Evolutionary conservation across 371 early-diverging fungal genomes (phyloP), one percentile per base, ranked within the genome.

Genomic region (Mucor velutinosus): DNA sequence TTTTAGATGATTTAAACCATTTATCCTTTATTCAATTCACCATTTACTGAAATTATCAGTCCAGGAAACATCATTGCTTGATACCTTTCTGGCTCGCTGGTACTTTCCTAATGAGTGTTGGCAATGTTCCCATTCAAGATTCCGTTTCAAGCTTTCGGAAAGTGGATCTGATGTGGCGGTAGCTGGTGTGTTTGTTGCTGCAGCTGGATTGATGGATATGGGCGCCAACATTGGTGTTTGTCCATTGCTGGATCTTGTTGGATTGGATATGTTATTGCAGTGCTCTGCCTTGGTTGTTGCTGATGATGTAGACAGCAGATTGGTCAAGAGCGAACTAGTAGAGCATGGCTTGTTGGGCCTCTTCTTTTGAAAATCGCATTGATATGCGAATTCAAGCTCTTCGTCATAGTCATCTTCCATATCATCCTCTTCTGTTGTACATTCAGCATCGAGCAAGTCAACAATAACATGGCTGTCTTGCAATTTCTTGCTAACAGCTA

Each of bases 291-390:
- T 29, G 17, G 19, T 8, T 7, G 10, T 4, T 47, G 5, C 12
- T 8, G 32, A 35, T 1, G 37, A 21, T 6, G 3, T 37, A 6
- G 58, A 58, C 6, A 47, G 21, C 14, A 47, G 29, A n/a, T 32
- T 25, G 23, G 61, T 29, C 7, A 60, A 45, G 27, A 60, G 45
- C 7, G 61, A 60, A n/a, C 7, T 43, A 2, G 14, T 15, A 10
- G 58, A 45, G 17, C 19, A 60, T n/a, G 45, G 47, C 7, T 60
- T 60, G n/a, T 30, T 25, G n/a, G 61, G 61, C 4, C n/a, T 29
- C 17, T 35, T 60, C 30, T 60, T 60, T 47, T 60, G 61, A 19
- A 60, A 60, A 30, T 60, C 61, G 19, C 47, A 60, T 19, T 60
- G 43, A 10, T 60, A 60, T 2, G 61, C 61, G 32, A 35, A 60